Conservation (phyloP, 2,329 filamentous ascomycete species). For the Sclerotinia borealis region DNA sequence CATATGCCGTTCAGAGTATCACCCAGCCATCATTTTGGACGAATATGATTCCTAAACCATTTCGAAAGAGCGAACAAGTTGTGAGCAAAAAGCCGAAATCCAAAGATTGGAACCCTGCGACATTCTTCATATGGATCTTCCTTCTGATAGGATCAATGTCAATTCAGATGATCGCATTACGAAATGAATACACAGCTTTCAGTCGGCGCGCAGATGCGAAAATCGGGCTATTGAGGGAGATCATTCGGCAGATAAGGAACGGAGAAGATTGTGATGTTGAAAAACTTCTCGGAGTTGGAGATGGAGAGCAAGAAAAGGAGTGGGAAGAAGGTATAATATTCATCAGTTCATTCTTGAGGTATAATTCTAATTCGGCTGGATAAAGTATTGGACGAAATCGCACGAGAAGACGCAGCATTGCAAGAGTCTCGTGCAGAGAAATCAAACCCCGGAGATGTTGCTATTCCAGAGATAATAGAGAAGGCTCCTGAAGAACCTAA, state of each 20-base stretch:
- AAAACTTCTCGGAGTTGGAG: slow-evolving; percentile 70
- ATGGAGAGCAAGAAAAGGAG: slow-evolving; percentile 66
- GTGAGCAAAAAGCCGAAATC: slow-evolving; percentile 39
- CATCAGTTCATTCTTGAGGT: neutral
- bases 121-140: slow-evolving; percentile 76
- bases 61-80: slow-evolving; percentile 42
- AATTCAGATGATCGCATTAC: slow-evolving; percentile 82
- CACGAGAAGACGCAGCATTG: slow-evolving; percentile 52
- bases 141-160: slow-evolving; percentile 90
- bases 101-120: slow-evolving; percentile 73
- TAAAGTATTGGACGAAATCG: slow-evolving; percentile 59
- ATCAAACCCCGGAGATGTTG: slow-evolving; percentile 17
- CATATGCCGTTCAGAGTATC: slow-evolving; percentile 34
- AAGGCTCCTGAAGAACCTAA: slow-evolving; percentile 12
- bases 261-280: slow-evolving; percentile 83
- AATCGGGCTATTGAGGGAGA: slow-evolving; percentile 69
- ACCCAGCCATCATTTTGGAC: slow-evolving; percentile 52
- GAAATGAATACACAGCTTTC: slow-evolving; percentile 67
- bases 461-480: slow-evolving; percentile 1
- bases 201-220: slow-evolving; percentile 72
- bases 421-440: slow-evolving; percentile 26
- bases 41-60: slow-evolving; percentile 61
- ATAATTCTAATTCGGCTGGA: neutral
- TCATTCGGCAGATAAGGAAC: slow-evolving; percentile 61
- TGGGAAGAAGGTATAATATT: slow-evolving; percentile 73